Percentiles rank a stretch among this genome's conserved stretches.
Evolutionary conservation across 192 early-diverging fungal genomes (phyloP).

Genomic region (Coemansia sp.): DNA sequence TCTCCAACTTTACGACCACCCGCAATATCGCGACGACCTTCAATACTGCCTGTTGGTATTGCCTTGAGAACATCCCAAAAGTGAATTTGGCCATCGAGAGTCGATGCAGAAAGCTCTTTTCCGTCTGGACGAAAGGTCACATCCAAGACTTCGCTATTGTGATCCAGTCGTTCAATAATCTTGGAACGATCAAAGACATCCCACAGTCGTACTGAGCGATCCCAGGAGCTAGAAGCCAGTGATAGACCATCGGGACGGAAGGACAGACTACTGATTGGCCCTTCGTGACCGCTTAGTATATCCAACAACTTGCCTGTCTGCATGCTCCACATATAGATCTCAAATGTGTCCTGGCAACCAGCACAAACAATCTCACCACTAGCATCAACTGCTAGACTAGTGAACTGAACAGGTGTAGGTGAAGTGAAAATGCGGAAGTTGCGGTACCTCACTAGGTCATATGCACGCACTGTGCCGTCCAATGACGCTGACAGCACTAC

Average conservation of each 20-base stretch:
- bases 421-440: slow-evolving; percentile 98
- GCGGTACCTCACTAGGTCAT: slow-evolving; percentile 94
- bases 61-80: slow-evolving; percentile 91
- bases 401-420: slow-evolving; percentile 94
- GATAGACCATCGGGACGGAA: slow-evolving; percentile 84
- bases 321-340: slow-evolving; percentile 98
- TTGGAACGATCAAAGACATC: slow-evolving; percentile 88
- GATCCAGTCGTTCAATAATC: slow-evolving; percentile 74
- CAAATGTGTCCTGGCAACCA: slow-evolving; percentile 90
- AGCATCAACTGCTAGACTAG: slow-evolving; percentile 88
- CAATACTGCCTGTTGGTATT: slow-evolving; percentile 71
- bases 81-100: slow-evolving; percentile 87
- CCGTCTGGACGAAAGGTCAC: slow-evolving; percentile 90
- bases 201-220: slow-evolving; percentile 86
- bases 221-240: slow-evolving; percentile 91
- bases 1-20: slow-evolving; percentile 84
- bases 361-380: slow-evolving; percentile 97
- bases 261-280: slow-evolving; percentile 77
- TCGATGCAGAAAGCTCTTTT: slow-evolving; percentile 79
- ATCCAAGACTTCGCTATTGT: slow-evolving; percentile 81
- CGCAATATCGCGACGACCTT: slow-evolving; percentile 90
- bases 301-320: slow-evolving; percentile 98
- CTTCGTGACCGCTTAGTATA: slow-evolving; percentile 89
- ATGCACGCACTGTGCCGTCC: slow-evolving; percentile 99
- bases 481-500: slow-evolving; percentile 92